Evolutionary conservation across 768 basidiomycete species (phyloP).

Genomic region (Mycena haematopus): DNA sequence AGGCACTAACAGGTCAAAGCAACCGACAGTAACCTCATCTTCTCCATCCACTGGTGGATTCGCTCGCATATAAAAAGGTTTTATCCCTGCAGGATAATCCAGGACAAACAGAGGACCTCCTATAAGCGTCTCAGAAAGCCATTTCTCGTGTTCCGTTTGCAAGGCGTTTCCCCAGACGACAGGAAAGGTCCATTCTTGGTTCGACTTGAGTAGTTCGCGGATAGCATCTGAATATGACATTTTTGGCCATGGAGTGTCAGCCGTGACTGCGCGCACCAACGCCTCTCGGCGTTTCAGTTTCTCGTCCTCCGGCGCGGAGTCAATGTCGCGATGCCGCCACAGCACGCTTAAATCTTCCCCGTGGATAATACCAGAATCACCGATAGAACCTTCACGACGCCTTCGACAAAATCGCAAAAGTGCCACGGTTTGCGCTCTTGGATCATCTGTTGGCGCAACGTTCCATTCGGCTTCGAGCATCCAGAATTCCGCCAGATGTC

Average conservation of each 20-base stretch:
- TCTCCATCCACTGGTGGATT: conserved; percentile 46
- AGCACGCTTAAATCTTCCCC: conserved; percentile 41
- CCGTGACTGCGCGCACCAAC: conserved; percentile 44
- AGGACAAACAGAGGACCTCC: conserved; percentile 88
- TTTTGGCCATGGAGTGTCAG: conserved; percentile 60
- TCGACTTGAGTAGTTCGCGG: conserved; percentile 50
- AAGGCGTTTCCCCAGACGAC: conserved; percentile 72
- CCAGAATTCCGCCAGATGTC: conserved; percentile 98
- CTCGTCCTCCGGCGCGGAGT: conserved; percentile 20
- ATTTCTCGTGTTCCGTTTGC: conserved; percentile 92
- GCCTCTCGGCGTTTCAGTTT: conserved; percentile 38
- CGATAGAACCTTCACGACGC: conserved; percentile 48
- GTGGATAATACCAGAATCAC: conserved; percentile 19
- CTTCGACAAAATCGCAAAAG: conserved; percentile 56
- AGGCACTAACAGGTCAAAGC: conserved; percentile 94
- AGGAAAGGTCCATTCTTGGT: conserved; percentile 37
- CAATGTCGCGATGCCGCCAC: conserved; percentile 46
- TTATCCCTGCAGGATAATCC: conserved; percentile 82
- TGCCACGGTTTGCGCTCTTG: conserved; percentile 22
- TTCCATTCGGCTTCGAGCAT: conserved; percentile 96
- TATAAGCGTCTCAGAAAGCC: conserved; percentile 75
- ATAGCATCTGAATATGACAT: conserved; percentile 85
- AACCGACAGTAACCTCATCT: conserved; percentile 73
- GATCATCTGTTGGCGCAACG: conserved; percentile 20
- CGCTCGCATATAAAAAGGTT: conserved; percentile 96